Evolutionary conservation across 2,329 filamentous ascomycete species (phyloP), one percentile per base, ranked within the genome.

Genomic region (Magnaporthiopsis rhizophila): DNA sequence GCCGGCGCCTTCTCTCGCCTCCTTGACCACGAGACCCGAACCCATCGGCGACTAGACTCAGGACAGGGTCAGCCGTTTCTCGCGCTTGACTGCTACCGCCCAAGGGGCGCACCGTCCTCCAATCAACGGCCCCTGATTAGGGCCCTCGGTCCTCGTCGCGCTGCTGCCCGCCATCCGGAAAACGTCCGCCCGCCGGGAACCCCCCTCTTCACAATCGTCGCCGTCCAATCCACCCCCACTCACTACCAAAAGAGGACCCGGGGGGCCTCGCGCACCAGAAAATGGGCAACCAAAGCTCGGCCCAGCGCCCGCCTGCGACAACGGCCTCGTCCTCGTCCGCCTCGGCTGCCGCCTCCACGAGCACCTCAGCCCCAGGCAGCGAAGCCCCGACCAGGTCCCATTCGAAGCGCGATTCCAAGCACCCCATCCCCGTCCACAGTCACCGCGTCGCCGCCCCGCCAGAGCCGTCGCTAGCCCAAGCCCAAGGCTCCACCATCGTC

Each of bases 401-500:
- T 58, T 63, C 69, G 65, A 79, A 76, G 73, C 76, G 74, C 70
- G 79, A 81, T 68, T 77, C 77, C 68, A 79, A 79, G 74, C 81
- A 83, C 71, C 82, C 83, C 71, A 81, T 84, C 71, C 79, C 83
- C 66, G 80, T 83, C 68, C 83, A 85, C 68, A 77, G 80, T 67
- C 82, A 84, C 69, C 80, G 83, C 68, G 82, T 81, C 65, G 81
- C 81, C 69, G 85, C 83, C 64, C 84, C 85, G 61, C 86, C 86
- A 65, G 86, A 88, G 75, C 80, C 83, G 63, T 87, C 86, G 62
- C 80, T 85, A 67, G 81, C 85, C 68, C 84, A 86, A 74, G 85
- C 85, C 62, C 80, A 83, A 65, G 84, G 83, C 69, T 84, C 82
- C 65, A 83, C 81, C 67, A 78, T 78, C 66, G 11, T 56, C 59